A percentile compares a stretch with the other conserved stretches of the same genome.
phyloP scores from a whole-genome alignment of 345 rosid species.

The Tarenaya hassleriana region DNA sequence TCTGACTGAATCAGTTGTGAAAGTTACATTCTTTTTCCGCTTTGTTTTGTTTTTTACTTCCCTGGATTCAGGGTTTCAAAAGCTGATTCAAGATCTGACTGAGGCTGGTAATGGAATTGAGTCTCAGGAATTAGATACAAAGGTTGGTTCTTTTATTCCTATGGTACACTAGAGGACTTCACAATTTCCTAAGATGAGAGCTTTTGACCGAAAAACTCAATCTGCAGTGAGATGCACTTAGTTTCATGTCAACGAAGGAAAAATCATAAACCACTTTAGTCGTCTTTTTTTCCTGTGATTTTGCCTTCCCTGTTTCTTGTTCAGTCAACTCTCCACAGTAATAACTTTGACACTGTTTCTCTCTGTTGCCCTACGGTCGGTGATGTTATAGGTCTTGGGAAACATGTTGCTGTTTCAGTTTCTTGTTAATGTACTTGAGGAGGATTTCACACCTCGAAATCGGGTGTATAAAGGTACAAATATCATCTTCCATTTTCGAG shows the following conservation, averaged over 20 bases:
- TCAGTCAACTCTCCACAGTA: too few relatives aligned
- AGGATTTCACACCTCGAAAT: constrained; percentile 51
- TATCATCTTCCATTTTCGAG: constrained; percentile 6
- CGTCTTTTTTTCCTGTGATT: too few relatives aligned
- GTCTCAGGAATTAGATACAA: constrained; percentile 29
- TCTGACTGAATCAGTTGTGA: too few relatives aligned
- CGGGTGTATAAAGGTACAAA: constrained; percentile 43
- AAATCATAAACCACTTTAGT: too few relatives aligned
- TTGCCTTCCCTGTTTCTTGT: too few relatives aligned
- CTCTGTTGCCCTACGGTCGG: constrained; percentile 17
- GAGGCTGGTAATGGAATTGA: constrained; percentile 27
- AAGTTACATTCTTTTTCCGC: constrained; percentile 2
- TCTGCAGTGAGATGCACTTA: too few relatives aligned
- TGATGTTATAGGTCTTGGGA: constrained; percentile 43
- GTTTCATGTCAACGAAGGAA: too few relatives aligned
- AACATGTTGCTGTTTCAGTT: constrained; percentile 68
- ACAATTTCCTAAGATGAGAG: too few relatives aligned
- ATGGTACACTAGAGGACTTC: neutral
- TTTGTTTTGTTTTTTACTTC: constrained; percentile 4
- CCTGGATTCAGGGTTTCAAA: constrained; percentile 51
- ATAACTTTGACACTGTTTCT: neutral
- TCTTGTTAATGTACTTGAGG: constrained; percentile 59
- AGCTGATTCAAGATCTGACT: constrained; percentile 46
- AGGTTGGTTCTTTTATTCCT: constrained; percentile 38
- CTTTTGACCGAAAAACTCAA: too few relatives aligned